Evolutionary conservation across 352 stramenopile species (phyloP).

Genomic region (Globisporangium nunn): DNA sequence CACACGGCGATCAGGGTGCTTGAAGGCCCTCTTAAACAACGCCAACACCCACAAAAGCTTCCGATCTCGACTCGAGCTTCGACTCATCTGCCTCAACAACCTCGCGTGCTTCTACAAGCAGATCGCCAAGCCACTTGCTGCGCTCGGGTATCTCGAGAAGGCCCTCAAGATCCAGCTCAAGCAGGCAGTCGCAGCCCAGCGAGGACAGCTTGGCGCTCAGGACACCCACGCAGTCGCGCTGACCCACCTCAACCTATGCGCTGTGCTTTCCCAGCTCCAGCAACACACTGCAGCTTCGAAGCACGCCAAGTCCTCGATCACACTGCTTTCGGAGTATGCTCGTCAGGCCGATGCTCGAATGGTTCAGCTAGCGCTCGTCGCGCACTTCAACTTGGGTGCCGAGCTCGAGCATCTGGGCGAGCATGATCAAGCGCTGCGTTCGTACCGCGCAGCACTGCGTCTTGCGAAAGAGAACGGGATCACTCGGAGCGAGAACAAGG

Average conservation of each 20-base stretch:
- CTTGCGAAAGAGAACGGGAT: conserved; percentile 14
- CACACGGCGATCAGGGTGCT: conserved; percentile 33
- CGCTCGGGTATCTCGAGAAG: conserved; percentile 39
- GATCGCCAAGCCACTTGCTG: conserved; percentile 25
- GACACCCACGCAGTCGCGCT: conserved; percentile 24
- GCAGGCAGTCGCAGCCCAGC: background rate
- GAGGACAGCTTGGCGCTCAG: background rate
- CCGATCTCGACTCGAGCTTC: conserved; percentile 25
- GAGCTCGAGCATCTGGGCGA: conserved; percentile 51
- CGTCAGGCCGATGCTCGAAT: background rate
- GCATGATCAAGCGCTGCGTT: conserved; percentile 8
- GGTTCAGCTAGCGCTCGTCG: conserved; percentile 33
- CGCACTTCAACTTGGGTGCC: conserved; percentile 52
- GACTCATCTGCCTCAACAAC: conserved; percentile 59
- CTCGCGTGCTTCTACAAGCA: conserved; percentile 53
- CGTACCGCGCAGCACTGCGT: conserved; percentile 19
- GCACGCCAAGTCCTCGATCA: conserved; percentile 37
- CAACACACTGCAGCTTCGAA: conserved; percentile 34
- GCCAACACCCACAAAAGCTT: conserved; percentile 6
- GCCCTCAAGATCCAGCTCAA: conserved; percentile 41
- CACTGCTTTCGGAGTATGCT: conserved; percentile 14
- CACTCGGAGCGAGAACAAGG: conserved; percentile 13
- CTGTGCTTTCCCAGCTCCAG: conserved; percentile 47
- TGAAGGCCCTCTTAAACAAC: conserved; percentile 17
- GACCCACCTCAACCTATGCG: conserved; percentile 56